Evolutionary conservation across 768 basidiomycete genomes (phyloP).

Genomic region (Rhodotorula paludigena): DNA sequence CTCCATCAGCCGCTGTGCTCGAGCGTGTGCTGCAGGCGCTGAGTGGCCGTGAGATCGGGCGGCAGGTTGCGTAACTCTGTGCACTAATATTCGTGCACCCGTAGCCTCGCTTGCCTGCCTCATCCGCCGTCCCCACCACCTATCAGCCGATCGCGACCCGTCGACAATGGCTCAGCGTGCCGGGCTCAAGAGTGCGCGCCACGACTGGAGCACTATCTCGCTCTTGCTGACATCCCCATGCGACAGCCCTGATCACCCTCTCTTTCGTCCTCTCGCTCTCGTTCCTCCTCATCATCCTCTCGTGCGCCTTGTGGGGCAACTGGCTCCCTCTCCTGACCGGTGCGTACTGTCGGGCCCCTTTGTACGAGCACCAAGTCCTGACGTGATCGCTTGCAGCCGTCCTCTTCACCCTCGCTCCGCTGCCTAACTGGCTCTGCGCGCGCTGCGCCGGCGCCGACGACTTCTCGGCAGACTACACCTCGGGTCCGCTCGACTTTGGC

Average conservation of each 20-base stretch:
- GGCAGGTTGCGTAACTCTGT: background rate
- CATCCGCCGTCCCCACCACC: background rate
- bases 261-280: conserved; percentile 96
- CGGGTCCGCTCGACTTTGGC: conserved; percentile 68
- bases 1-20: no score
- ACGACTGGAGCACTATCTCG: no score
- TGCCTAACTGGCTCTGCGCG: conserved; percentile 91
- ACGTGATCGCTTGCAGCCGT: conserved; percentile 67
- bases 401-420: conserved; percentile 88
- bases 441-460: conserved; percentile 82
- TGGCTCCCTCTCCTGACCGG: conserved; percentile 97
- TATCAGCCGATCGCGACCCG: no score
- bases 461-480: conserved; percentile 64
- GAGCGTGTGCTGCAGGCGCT: no score
- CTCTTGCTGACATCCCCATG: background rate
- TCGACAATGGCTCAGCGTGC: conserved; percentile 46
- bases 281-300: conserved; percentile 95
- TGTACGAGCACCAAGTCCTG: no score
- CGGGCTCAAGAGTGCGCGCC: conserved; percentile 63
- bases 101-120: background rate
- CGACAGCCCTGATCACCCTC: conserved; percentile 82
- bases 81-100: no score
- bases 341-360: conserved; percentile 55
- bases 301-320: conserved; percentile 90
- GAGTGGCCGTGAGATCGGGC: no score